A percentile compares a stretch with the other conserved stretches of the same genome.
phyloP scores from a whole-genome alignment of 768 basidiomycete genomes.

The Chalciporus sphaerocephalus region DNA sequence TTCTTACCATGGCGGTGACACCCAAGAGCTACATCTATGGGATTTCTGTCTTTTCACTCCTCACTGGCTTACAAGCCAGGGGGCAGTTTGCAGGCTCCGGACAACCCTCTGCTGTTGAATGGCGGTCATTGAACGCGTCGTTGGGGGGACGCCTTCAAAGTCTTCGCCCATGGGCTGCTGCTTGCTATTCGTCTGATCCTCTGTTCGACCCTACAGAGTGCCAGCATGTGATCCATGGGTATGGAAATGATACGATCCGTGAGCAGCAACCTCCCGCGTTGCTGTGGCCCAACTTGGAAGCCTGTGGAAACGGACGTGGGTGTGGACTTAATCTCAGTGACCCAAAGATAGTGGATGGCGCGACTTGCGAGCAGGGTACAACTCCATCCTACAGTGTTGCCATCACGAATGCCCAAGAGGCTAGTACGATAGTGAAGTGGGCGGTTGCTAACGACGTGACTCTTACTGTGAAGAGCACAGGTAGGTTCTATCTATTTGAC shows the following conservation, averaged over 20 bases:
- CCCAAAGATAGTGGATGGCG: slow-evolving; percentile 12
- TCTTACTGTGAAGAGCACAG: slow-evolving; percentile 20
- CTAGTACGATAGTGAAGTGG: slow-evolving; percentile 16
- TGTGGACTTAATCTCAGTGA: slow-evolving; percentile 17
- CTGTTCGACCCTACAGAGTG: slow-evolving; percentile 3
- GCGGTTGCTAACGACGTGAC: slow-evolving; percentile 12
- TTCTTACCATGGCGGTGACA: too few species aligned
- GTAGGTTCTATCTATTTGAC: slow-evolving; percentile 1
- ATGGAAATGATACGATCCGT: slow-evolving; percentile 2
- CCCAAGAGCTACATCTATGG: neutral
- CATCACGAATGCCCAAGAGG: slow-evolving; percentile 14
- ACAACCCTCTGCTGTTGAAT: neutral
- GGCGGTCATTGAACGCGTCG: slow-evolving; percentile 1
- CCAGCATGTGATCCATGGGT: neutral
- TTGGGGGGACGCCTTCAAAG: neutral
- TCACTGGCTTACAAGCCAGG: neutral
- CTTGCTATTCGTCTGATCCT: slow-evolving; percentile 3
- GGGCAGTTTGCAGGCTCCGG: neutral
- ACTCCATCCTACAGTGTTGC: slow-evolving; percentile 16
- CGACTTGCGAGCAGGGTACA: slow-evolving; percentile 13
- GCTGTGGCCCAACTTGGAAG: slow-evolving; percentile 21
- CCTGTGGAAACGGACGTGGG: slow-evolving; percentile 11
- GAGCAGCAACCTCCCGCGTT: slow-evolving; percentile 8
- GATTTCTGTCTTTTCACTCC: neutral
- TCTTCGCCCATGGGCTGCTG: slow-evolving; percentile 5